phyloP scores from a whole-genome alignment of 306 rosid species.

The Gleditsia sinensis region DNA sequence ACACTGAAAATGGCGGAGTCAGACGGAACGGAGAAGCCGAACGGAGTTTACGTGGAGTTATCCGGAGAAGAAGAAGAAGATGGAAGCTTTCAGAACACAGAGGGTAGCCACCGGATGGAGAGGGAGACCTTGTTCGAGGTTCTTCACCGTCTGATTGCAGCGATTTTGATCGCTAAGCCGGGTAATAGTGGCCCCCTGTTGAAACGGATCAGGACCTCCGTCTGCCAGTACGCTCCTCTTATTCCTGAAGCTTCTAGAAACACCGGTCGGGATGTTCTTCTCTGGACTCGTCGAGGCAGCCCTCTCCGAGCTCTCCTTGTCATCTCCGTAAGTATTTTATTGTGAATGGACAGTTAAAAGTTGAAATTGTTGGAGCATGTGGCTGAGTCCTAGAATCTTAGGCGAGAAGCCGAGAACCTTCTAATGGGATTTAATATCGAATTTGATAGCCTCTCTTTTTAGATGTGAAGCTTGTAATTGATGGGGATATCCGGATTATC shows the following conservation, averaged over 20 bases:
- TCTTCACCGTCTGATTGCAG: conserved; percentile 51
- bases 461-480: neutral
- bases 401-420: too few relatives aligned
- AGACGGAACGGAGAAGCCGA: neutral
- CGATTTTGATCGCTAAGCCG: conserved; percentile 49
- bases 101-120: neutral
- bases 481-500: neutral
- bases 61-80: neutral
- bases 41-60: conserved; percentile 34
- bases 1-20: conserved; percentile 52
- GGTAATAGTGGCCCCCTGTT: conserved; percentile 34
- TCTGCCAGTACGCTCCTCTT: conserved; percentile 54
- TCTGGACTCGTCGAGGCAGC: conserved; percentile 81
- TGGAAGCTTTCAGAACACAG: neutral
- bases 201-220: conserved; percentile 64
- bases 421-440: neutral
- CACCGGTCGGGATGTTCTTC: conserved; percentile 45
- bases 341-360: too few relatives aligned
- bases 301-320: conserved; percentile 79
- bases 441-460: neutral
- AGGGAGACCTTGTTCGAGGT: conserved; percentile 46
- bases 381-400: too few relatives aligned
- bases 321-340: conserved; percentile 64
- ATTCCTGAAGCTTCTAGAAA: conserved; percentile 74
- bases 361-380: too few relatives aligned